Conservation (phyloP, 1,284 basidiomycete species). For the Ustilago cynodontis region DNA sequence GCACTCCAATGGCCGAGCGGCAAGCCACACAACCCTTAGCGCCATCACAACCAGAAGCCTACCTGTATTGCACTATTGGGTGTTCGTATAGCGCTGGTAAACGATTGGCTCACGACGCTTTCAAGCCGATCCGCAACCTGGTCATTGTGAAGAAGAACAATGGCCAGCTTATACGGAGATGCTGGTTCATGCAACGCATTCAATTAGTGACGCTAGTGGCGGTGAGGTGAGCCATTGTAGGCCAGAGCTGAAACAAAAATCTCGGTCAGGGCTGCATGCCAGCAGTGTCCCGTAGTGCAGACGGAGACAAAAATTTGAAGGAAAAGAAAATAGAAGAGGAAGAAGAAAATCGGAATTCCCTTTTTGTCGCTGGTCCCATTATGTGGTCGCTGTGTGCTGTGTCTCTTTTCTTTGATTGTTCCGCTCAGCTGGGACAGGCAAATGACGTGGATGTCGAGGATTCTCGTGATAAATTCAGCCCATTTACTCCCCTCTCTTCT, state of each 20-base stretch:
- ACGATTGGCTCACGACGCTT: conserved; percentile 1
- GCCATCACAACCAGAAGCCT: not conserved
- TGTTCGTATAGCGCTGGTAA: not conserved
- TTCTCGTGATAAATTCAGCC: not conserved
- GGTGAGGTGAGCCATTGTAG: not conserved
- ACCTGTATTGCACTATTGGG: not conserved
- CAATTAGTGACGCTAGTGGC: conserved; percentile 1
- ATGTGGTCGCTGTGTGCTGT: not conserved
- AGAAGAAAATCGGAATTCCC: not conserved
- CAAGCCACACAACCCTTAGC: not conserved
- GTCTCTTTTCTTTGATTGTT: not conserved
- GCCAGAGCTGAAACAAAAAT: not conserved
- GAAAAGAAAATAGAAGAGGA: not conserved
- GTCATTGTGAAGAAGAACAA: too few relatives aligned
- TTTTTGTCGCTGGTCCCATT: not conserved
- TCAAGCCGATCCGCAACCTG: not conserved
- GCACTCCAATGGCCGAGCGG: not conserved
- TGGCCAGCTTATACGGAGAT: not conserved
- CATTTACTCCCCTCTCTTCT: not conserved
- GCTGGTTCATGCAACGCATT: not conserved
- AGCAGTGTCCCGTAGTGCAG: not conserved
- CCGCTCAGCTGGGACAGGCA: not conserved
- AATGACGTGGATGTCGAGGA: not conserved
- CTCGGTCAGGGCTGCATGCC: not conserved
- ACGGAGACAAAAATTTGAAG: not conserved